A percentile compares a stretch with the other conserved stretches of the same genome.
Evolutionary conservation across 1,284 basidiomycete species (phyloP).

Genomic region (Ustilago crameri): DNA sequence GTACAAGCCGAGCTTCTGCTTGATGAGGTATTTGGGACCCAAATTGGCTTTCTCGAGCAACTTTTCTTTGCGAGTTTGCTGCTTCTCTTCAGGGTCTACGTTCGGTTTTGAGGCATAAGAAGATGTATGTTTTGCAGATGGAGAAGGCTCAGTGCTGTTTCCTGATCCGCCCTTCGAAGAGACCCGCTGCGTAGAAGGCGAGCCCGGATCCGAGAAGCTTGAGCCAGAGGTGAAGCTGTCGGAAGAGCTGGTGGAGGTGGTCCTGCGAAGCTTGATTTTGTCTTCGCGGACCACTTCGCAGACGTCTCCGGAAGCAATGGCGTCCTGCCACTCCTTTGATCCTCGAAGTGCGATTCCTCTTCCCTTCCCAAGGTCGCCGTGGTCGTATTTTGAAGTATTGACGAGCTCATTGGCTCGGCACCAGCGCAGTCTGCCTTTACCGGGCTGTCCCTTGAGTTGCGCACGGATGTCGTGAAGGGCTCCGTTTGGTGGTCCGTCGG

Average conservation of each 20-base stretch:
- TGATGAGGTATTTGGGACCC: constrained; percentile 46
- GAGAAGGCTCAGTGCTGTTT: neutral
- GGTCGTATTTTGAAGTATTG: constrained; percentile 63
- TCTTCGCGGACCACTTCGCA: constrained; percentile 43
- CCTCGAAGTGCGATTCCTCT: constrained; percentile 53
- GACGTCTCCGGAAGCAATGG: constrained; percentile 25
- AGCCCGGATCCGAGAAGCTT: constrained; percentile 9
- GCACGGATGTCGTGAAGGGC: constrained; percentile 16
- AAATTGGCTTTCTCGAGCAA: constrained; percentile 36
- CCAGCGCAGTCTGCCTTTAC: constrained; percentile 75
- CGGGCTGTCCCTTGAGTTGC: constrained; percentile 14
- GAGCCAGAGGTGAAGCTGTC: constrained; percentile 32
- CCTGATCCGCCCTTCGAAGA: neutral
- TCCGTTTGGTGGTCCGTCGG: neutral
- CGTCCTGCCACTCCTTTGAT: constrained; percentile 42
- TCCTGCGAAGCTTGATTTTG: constrained; percentile 47
- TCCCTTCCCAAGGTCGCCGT: constrained; percentile 58
- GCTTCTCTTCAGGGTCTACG: constrained; percentile 27
- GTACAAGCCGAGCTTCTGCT: constrained; percentile 44
- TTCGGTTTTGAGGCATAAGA: neutral
- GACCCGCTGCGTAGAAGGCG: neutral
- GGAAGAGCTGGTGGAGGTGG: constrained; percentile 20
- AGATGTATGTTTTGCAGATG: neutral
- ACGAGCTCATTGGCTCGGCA: constrained; percentile 74
- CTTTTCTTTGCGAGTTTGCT: constrained; percentile 43